Evolutionary conservation across 169 alveolate genomes (phyloP).

Genomic region (Plasmodium reichenowi): DNA sequence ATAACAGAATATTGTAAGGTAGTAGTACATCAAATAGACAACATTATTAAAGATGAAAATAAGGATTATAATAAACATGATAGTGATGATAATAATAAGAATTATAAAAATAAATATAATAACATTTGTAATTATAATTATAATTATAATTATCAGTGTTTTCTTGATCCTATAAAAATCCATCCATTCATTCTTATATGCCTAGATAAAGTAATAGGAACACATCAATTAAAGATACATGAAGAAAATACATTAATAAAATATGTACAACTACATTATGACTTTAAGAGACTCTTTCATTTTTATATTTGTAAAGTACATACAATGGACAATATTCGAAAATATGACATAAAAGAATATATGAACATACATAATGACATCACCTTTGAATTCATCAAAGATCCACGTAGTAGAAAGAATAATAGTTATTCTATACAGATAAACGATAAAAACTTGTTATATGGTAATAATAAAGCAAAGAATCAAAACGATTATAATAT

Average conservation of each 20-base stretch:
- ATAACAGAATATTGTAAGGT: constrained; percentile 42
- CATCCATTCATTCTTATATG: constrained; percentile 43
- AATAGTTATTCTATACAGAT: too few relatives aligned
- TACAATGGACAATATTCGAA: not conserved
- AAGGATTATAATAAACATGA: not conserved
- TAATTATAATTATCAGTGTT: not conserved
- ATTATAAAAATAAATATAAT: constrained; percentile 4
- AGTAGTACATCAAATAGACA: constrained; percentile 13
- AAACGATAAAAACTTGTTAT: too few relatives aligned
- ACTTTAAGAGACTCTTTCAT: constrained; percentile 7
- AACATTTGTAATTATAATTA: not conserved
- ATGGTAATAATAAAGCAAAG: too few relatives aligned
- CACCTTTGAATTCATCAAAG: not conserved
- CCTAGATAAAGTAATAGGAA: constrained; percentile 48
- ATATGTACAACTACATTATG: constrained; percentile 12
- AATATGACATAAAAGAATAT: constrained; percentile 8
- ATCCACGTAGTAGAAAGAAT: not conserved
- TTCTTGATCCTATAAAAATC: not conserved
- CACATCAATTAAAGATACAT: constrained; percentile 17
- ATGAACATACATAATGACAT: constrained; percentile 10
- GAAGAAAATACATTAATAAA: constrained; percentile 26
- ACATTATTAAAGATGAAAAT: not conserved
- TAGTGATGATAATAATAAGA: not conserved
- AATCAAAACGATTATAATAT: too few relatives aligned
- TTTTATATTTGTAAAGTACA: constrained; percentile 26